Base-by-base conservation (phyloP, 83 land plant species). In the Picea engelmannii region DNA sequence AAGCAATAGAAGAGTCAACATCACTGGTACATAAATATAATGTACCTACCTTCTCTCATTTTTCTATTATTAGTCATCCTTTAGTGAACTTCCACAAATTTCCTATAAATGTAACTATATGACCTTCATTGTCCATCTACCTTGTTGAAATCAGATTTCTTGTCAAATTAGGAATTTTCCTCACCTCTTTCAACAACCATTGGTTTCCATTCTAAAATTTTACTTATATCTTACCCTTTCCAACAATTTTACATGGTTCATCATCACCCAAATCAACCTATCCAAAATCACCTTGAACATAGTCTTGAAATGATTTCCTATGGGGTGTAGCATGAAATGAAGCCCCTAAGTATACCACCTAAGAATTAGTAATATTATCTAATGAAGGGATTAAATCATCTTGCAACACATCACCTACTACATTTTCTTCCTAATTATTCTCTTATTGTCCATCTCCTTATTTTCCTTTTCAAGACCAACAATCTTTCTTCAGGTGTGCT, bases 301-400 rank as follows among this genome's bases (percentile, higher is more conserved):
- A 64, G 6, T 64, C 2, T 64, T 18, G 24, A 64, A 64, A 64
- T 4, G 2, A 64, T 64, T 64, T 64, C 24, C 66, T 64, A 64
- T 64, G 66, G 66, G 66, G 66, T 64, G 66, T 64, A n/a, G 66
- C 66, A 64, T 64, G 23, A 64, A 18, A n/a, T n/a, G 66, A 64
- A 64, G 35, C 24, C 24, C 66, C 17, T 64, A n/a, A 18, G 4
- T 64, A 3, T 4, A 64, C 2, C 24, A 64, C 66, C 66, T n/a
- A 64, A 64, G 20, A 64, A 64, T 64, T 6, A 64, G 0, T n/a
- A 64, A 18, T 64, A 64, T 64, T 64, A 64, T 64, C 20, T 64
- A 64, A n/a, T 64, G 21, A 4, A 64, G 17, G 24, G 66, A 64
- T 64, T 64, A 64, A 64, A 64, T 31, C 21, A 64, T 64, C 24